phyloP scores from a whole-genome alignment of 169 alveolate species.

The Fabrea salina region DNA sequence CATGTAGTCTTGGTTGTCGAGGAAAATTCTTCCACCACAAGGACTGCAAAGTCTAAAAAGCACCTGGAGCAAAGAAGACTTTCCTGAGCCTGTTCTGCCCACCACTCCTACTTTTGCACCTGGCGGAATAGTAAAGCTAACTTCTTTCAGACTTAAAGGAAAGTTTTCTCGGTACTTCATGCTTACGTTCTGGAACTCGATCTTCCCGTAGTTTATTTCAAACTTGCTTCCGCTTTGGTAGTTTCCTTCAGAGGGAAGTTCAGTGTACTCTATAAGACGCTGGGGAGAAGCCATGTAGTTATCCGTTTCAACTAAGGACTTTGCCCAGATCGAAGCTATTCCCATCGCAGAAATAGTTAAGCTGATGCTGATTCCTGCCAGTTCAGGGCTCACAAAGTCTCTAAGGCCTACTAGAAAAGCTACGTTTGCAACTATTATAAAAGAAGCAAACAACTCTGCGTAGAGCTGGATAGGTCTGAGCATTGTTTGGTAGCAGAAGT shows the following conservation, averaged over 20 bases:
- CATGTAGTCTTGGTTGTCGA: neutral
- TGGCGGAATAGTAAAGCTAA: conserved; percentile 35
- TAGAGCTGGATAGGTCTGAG: neutral
- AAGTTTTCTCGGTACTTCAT: conserved; percentile 10
- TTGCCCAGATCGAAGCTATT: neutral
- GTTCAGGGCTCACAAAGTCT: neutral
- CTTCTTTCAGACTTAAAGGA: neutral
- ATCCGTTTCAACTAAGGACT: neutral
- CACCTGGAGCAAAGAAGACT: conserved; percentile 79
- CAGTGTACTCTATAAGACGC: conserved; percentile 3
- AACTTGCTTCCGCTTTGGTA: neutral
- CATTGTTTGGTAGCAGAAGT: neutral
- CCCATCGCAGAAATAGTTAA: neutral
- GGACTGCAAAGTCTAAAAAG: conserved; percentile 54
- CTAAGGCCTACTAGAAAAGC: neutral
- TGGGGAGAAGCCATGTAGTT: conserved; percentile 8
- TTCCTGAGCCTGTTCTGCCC: conserved; percentile 91
- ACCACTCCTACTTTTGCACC: conserved; percentile 79
- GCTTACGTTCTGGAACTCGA: neutral
- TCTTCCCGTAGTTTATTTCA: neutral
- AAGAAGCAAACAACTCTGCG: neutral
- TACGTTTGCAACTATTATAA: neutral
- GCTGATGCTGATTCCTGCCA: conserved; percentile 8
- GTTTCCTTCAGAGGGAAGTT: neutral
- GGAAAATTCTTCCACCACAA: neutral